Conservation (phyloP, 2,329 filamentous ascomycete genomes). For the Penicillium brasilianum region DNA sequence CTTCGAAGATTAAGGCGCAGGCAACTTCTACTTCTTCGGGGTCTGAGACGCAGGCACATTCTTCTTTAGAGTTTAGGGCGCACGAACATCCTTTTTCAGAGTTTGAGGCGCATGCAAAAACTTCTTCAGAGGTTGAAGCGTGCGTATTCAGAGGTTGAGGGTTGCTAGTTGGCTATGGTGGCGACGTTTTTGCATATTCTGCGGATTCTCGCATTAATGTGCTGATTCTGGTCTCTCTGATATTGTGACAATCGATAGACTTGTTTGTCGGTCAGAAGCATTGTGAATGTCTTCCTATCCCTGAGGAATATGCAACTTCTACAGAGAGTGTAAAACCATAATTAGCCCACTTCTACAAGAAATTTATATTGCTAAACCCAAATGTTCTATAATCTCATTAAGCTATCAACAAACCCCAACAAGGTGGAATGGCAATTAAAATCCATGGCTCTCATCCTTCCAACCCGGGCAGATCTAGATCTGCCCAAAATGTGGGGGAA, state of each 20-base stretch:
- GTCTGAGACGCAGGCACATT: no score
- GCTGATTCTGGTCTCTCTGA: background rate
- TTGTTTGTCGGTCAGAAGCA: background rate
- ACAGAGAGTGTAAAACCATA: no score
- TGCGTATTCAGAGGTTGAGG: conserved; percentile 5
- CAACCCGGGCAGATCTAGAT: background rate
- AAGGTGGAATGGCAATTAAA: background rate
- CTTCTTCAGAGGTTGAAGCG: no score
- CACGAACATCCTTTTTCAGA: no score
- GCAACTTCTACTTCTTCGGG: no score
- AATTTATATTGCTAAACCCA: no score
- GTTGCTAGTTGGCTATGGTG: background rate
- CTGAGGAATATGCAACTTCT: no score
- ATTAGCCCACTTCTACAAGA: background rate
- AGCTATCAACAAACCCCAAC: background rate
- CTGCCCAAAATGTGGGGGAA: background rate
- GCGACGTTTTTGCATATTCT: background rate
- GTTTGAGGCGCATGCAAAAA: conserved; percentile 21
- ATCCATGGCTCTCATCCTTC: background rate
- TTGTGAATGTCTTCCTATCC: background rate
- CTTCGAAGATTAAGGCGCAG: no score
- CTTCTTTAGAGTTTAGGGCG: no score
- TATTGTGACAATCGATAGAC: no score
- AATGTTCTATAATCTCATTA: no score
- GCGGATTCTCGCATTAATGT: background rate